Percentiles rank a stretch among this genome's conserved stretches.
phyloP scores from a whole-genome alignment of 768 basidiomycete species.

The Tylopilus sp. region DNA sequence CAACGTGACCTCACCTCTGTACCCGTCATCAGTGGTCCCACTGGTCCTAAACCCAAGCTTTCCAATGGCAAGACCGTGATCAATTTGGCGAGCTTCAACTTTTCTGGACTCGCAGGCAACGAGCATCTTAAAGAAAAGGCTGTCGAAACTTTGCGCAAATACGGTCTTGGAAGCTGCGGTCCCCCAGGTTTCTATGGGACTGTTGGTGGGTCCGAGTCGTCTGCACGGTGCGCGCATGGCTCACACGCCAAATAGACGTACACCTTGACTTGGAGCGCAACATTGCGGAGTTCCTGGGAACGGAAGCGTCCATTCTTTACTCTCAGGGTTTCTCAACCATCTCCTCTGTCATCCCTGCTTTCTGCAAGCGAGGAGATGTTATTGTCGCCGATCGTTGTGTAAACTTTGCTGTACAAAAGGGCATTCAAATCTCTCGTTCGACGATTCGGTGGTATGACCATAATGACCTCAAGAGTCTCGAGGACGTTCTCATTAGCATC shows the following conservation, averaged over 20 bases:
- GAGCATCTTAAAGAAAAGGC: constrained; percentile 84
- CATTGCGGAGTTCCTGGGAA: constrained; percentile 86
- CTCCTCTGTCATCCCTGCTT: constrained; percentile 93
- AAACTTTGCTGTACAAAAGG: constrained; percentile 94
- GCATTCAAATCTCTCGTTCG: constrained; percentile 88
- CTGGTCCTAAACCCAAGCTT: constrained; percentile 81
- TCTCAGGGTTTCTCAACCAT: constrained; percentile 91
- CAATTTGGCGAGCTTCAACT: constrained; percentile 91
- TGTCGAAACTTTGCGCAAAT: constrained; percentile 78
- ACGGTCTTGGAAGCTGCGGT: constrained; percentile 93
- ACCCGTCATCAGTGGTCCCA: constrained; percentile 76
- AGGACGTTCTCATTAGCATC: constrained; percentile 77
- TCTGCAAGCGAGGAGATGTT: constrained; percentile 95
- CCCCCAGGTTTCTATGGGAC: constrained; percentile 98
- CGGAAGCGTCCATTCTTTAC: constrained; percentile 88
- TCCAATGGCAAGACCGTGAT: constrained; percentile 67
- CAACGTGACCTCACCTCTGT: constrained; percentile 67
- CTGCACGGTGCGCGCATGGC: background rate
- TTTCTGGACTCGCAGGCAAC: constrained; percentile 84
- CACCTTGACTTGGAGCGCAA: constrained; percentile 87
- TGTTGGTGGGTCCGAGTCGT: constrained; percentile 56
- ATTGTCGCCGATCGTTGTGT: constrained; percentile 98
- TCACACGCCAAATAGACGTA: constrained; percentile 57
- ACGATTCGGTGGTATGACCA: constrained; percentile 96
- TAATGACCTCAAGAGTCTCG: constrained; percentile 88